Base-by-base conservation (phyloP, 768 basidiomycete species). In the Lentinula raphanica region DNA sequence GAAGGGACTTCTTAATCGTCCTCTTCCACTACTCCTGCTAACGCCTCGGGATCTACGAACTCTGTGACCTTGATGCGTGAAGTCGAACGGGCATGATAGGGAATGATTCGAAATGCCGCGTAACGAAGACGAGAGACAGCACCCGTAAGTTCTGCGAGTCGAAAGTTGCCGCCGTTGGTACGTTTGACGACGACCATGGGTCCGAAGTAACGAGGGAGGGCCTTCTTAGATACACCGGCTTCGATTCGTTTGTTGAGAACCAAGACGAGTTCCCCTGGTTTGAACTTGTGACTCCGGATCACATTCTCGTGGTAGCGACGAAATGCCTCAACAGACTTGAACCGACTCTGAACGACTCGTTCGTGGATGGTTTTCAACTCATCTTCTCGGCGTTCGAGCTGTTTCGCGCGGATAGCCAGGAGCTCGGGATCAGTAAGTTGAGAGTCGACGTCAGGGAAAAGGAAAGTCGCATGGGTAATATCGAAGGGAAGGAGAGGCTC, bases 401-500 rank as follows among this genome's bases (percentile, higher is more conserved):
- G 35, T 3, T 36, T 9, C 2, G 35, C 35, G 9, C 35, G 9
- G 5, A 36, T 9, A 11, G 11, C 35, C 9, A 36, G 9, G 17
- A 36, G 35, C 1, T 36, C 35, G 9, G 35, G 7, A 2, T 59
- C 28, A 31, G 62, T 48, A 1, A 56, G 61, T 5, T 63, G 49
- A 0, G 65, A 45, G 40, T 69, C 51, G 40, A 69, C 69, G 2
- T 65, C 68, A 0, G 66, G 59, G 49, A 70, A 63, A 17, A 57
- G 56, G 4, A 72, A 31, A 13, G 45, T 46, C 11, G 45, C 45
- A 13, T 46, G 45, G 45, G 45, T 46, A 19, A 46, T 46, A 27
- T 69, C 68, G 46, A 70, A 67, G 2, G 67, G 72, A 8, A 72
- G 58, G 3, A 74, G n/a, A n/a, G n/a, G n/a, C n/a, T n/a, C n/a